phyloP scores from a whole-genome alignment of 306 rosid genomes.

The Cicer chorassanicum region DNA sequence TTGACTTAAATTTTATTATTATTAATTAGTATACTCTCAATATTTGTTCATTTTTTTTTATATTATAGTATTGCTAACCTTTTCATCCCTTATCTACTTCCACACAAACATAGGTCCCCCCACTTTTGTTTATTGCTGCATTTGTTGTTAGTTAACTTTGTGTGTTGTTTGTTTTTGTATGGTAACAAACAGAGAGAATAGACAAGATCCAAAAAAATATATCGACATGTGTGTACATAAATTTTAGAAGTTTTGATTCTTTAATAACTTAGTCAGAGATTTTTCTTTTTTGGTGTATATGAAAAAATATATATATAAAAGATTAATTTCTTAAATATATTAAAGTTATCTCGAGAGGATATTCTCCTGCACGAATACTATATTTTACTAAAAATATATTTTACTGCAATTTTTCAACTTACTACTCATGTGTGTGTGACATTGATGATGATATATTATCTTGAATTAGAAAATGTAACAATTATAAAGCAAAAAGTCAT shows the following conservation, averaged over 20 bases:
- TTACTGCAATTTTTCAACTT: neutral
- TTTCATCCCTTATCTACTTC: conserved; percentile 26
- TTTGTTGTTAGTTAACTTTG: conserved; percentile 13
- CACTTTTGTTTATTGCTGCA: neutral
- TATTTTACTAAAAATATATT: too few species aligned
- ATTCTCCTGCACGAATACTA: too few species aligned
- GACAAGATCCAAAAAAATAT: neutral
- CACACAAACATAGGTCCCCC: conserved; percentile 31
- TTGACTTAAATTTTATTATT: conserved; percentile 37
- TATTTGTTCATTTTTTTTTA: neutral
- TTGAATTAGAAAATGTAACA: neutral
- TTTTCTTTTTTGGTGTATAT: too few species aligned
- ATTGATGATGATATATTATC: conserved; percentile 10
- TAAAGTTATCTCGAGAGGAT: too few species aligned
- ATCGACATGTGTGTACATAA: too few species aligned
- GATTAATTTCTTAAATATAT: too few species aligned
- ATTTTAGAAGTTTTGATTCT: too few species aligned
- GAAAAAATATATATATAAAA: too few species aligned
- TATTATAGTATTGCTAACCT: too few species aligned
- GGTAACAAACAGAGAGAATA: neutral
- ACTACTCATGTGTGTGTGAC: conserved; percentile 27
- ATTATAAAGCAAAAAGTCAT: neutral
- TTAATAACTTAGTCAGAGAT: too few species aligned
- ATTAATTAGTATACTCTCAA: neutral
- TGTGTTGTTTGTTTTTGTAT: conserved; percentile 1